Evolutionary conservation across 495 filamentous ascomycete species (phyloP), one percentile per base, ranked within the genome.

Genomic region (Talaromyces adpressus): DNA sequence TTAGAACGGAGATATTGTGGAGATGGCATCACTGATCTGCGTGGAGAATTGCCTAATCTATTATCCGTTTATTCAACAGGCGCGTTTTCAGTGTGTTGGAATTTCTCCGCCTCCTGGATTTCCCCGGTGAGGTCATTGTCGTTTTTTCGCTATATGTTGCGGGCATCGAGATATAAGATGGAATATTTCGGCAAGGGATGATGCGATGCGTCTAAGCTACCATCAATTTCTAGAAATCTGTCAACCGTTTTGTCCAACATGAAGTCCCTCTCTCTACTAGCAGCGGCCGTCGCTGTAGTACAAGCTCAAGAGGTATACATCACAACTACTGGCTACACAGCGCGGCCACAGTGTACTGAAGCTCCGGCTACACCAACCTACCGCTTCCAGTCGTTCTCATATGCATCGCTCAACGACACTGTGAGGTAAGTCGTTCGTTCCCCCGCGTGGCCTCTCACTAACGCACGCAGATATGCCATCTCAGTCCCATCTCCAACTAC

Each of bases 401-500:
- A 64, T 58, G 68, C 71, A 45, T 45, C 41, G 0, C 45, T 70
- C 22, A 68, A 67, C 20, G 67, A 70, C 22, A 73, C 71, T 7
- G 63, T 71, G 41, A 61, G 71, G 70, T 71, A 32, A 20, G 64
- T 65, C 14, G n/a, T 16, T 7, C 1, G 7, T 23, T 45, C n/a
- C 16, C 0, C 7, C 41, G n/a, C 12, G 12, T n/a, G 11, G 2
- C 11, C 30, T 16, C 45, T 18, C 20, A 18, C 16, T 6, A 30
- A 8, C 14, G 49, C 11, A 23, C 45, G 61, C 18, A 63, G 36
- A 30, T 27, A n/a, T 39, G 71, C 71, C 51, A 70, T 67, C 6
- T 73, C 71, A 1, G 52, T 71, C 14, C 71, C 71, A 4, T 62
- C 71, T 6, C 71, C 69, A 8, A 71, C 69, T 0, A 67, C 66